Evolutionary conservation across 305 asterid genomes (phyloP).

Genomic region (Fraxinus velutina): DNA sequence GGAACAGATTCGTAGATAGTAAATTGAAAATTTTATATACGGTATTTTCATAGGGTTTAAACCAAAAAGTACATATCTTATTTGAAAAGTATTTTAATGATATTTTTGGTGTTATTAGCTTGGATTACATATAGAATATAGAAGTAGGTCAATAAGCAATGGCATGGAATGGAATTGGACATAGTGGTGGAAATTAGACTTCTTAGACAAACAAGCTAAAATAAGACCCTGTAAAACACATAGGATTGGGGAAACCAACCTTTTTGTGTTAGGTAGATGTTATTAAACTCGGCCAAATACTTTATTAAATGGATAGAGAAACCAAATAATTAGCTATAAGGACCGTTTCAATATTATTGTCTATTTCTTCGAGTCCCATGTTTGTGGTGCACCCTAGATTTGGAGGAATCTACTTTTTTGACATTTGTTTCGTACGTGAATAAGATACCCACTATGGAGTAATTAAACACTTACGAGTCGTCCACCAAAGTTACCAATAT

Average conservation of each 20-base stretch:
- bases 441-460: neutral
- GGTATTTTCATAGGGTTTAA: neutral
- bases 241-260: neutral
- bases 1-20: neutral
- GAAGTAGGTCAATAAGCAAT: neutral
- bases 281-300: neutral
- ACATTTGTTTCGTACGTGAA: neutral
- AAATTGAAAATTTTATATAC: neutral
- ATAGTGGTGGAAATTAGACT: neutral
- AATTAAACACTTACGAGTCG: neutral
- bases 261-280: neutral
- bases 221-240: neutral
- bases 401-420: neutral
- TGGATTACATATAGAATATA: neutral
- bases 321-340: neutral
- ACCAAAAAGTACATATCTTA: neutral
- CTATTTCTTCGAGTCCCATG: neutral
- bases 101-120: neutral
- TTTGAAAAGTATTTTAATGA: neutral
- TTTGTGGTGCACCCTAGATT: conserved; percentile 2
- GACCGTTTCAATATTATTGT: conserved; percentile 2
- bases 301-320: conserved; percentile 16
- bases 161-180: neutral
- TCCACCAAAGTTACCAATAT: neutral
- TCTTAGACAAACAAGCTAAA: neutral